phyloP scores from a whole-genome alignment of 306 rosid species.

The Prunus padus region DNA sequence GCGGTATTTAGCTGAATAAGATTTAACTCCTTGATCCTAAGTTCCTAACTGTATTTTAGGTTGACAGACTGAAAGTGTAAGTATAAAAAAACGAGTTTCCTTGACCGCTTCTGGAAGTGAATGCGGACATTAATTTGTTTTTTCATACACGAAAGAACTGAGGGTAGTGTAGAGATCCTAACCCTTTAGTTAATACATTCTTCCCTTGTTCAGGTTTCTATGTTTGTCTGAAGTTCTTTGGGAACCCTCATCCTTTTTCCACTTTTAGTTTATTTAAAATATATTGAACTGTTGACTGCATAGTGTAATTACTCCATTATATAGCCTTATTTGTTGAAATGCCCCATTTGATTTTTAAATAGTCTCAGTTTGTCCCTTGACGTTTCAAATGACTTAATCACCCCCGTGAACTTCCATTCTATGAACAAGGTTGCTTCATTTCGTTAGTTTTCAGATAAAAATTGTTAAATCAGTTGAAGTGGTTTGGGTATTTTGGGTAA shows the following conservation, averaged over 20 bases:
- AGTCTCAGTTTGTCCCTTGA: no score
- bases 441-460: no score
- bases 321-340: no score
- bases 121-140: constrained; percentile 21
- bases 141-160: constrained; percentile 28
- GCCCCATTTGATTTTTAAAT: no score
- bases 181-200: constrained; percentile 26
- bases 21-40: constrained; percentile 13
- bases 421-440: fast-evolving
- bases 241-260: constrained; percentile 22
- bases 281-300: neutral
- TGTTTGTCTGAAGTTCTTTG: constrained; percentile 26
- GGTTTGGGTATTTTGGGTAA: no score
- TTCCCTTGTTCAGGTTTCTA: constrained; percentile 28
- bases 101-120: constrained; percentile 26
- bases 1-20: constrained; percentile 26
- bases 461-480: no score
- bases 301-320: neutral
- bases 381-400: no score
- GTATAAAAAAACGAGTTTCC: constrained; percentile 33
- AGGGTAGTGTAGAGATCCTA: constrained; percentile 50
- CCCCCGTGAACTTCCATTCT: fast-evolving
- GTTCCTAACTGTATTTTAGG: constrained; percentile 41
- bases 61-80: constrained; percentile 44
- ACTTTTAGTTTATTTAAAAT: neutral